phyloP scores from a whole-genome alignment of 2,329 filamentous ascomycete species.

The Passalora sequoiae region DNA sequence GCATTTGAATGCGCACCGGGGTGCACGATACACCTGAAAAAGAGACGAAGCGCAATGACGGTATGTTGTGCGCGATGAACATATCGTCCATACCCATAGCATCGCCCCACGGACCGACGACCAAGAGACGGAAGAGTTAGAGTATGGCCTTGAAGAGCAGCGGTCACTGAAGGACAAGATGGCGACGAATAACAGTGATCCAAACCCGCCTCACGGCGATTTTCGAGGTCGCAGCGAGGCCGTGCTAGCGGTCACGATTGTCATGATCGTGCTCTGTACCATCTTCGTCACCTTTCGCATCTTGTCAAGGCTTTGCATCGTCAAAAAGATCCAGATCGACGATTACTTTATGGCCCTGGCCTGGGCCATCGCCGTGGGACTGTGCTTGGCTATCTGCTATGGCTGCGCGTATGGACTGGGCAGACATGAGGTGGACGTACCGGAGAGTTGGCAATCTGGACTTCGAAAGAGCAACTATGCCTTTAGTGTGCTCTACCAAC shows the following conservation, averaged over 20 bases:
- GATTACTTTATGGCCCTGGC: slow-evolving; percentile 77
- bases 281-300: slow-evolving; percentile 71
- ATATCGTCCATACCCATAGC: not conserved
- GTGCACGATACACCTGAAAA: not conserved
- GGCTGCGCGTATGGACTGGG: slow-evolving; percentile 63
- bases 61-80: not conserved
- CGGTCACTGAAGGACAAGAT: slow-evolving; percentile 14
- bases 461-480: slow-evolving; percentile 57
- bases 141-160: slow-evolving; percentile 13
- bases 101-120: not conserved
- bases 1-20: not conserved
- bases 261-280: slow-evolving; percentile 64
- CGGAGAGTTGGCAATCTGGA: slow-evolving; percentile 42
- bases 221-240: slow-evolving; percentile 34
- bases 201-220: slow-evolving; percentile 22
- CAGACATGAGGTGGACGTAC: slow-evolving; percentile 59
- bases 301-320: slow-evolving; percentile 66
- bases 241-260: slow-evolving; percentile 66
- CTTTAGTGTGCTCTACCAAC: slow-evolving; percentile 66
- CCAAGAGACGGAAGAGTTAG: slow-evolving; percentile 4
- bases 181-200: slow-evolving; percentile 12
- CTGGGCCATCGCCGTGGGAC: slow-evolving; percentile 66
- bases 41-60: not conserved
- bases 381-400: slow-evolving; percentile 62
- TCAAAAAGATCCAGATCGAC: slow-evolving; percentile 66